A percentile compares a stretch with the other conserved stretches of the same genome.
Conservation (phyloP, 306 rosid species). For the Nissolia schottii region DNA sequence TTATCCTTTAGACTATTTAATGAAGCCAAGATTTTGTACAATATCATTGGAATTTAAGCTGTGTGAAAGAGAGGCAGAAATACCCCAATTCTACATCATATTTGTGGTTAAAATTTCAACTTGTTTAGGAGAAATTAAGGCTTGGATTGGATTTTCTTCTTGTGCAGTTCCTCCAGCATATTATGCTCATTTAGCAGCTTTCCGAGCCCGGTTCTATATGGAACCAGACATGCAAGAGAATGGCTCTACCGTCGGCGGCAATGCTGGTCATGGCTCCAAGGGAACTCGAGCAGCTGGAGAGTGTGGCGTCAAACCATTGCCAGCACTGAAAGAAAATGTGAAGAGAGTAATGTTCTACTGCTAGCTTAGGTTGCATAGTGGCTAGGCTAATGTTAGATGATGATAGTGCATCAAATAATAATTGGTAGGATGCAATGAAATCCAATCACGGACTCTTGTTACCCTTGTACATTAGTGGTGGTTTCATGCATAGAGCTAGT, state of each 20-base stretch:
- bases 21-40: not conserved
- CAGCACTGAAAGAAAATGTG: slow-evolving; percentile 86
- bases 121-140: not conserved
- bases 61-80: not conserved
- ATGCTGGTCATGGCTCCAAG: slow-evolving; percentile 41
- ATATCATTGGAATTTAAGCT: not conserved
- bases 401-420: not conserved
- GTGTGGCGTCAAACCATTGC: slow-evolving; percentile 77
- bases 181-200: slow-evolving; percentile 94
- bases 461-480: slow-evolving; percentile 29
- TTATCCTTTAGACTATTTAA: not conserved
- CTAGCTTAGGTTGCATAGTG: slow-evolving; percentile 24
- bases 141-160: slow-evolving; percentile 8
- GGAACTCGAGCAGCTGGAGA: slow-evolving; percentile 53
- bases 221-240: slow-evolving; percentile 86
- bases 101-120: not conserved
- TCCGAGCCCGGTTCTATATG: slow-evolving; percentile 90
- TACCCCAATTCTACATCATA: not conserved
- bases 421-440: slow-evolving; percentile 8
- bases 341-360: slow-evolving; percentile 96
- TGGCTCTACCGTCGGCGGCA: slow-evolving; percentile 41
- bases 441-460: slow-evolving; percentile 29
- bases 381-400: not conserved
- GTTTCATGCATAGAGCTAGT: slow-evolving; percentile 15
- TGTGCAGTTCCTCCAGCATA: slow-evolving; percentile 88